These are phyloP conservation scores for Hygrocybe punicea DNA, from an alignment of 768 basidiomycete genomes.

Conservation along the genomic window DNA sequence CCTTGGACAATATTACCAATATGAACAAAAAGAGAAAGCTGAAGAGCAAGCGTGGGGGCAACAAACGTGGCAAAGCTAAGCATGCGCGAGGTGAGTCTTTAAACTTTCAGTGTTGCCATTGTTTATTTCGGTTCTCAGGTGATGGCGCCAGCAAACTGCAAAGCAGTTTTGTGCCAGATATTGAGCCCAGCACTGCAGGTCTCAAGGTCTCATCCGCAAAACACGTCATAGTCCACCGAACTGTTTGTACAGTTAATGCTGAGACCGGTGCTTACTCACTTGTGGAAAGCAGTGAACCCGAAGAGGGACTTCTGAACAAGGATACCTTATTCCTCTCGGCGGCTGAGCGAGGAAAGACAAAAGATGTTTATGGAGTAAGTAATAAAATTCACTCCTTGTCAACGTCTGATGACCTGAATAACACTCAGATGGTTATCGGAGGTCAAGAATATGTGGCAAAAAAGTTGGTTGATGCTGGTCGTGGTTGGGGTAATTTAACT, in stretches of 20 bases:
- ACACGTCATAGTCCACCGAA: neutral
- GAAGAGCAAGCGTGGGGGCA: neutral
- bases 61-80: neutral
- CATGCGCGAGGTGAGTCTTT: neutral
- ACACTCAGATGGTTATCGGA: neutral
- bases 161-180: neutral
- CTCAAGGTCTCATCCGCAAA: neutral
- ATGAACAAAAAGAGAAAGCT: neutral
- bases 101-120: neutral
- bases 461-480: conserved; percentile 1
- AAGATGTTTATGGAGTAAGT: conserved; percentile 3
- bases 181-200: neutral
- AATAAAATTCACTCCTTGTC: neutral
- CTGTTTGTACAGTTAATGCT: neutral
- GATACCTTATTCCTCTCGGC: neutral
- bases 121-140: neutral
- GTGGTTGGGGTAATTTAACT: neutral
- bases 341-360: neutral
- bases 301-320: neutral
- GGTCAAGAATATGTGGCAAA: neutral
- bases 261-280: neutral
- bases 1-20: neutral
- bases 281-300: neutral
- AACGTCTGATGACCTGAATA: neutral
- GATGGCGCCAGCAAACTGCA: neutral